Evolutionary conservation across 2,329 filamentous ascomycete species (phyloP).

Genomic region (Diaporthe sp.): DNA sequence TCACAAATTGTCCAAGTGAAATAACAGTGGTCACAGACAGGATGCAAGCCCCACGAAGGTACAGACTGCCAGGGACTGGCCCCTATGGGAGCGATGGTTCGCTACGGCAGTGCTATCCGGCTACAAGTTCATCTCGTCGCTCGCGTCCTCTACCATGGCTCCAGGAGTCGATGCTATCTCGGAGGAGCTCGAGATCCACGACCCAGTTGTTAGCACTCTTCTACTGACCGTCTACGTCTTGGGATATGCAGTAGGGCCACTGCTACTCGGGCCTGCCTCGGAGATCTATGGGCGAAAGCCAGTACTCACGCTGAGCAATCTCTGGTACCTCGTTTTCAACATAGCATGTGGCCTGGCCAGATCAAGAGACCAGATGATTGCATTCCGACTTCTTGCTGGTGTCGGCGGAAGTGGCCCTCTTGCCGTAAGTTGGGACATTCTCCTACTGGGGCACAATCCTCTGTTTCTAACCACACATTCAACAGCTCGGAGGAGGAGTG

Average conservation of each 20-base stretch:
- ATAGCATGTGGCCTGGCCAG: conserved; percentile 12
- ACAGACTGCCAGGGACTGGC: conserved; percentile 12
- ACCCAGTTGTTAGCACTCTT: background rate
- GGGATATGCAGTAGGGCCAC: conserved; percentile 20
- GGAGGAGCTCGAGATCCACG: background rate
- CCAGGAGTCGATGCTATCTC: conserved; percentile 5
- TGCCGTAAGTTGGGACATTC: background rate
- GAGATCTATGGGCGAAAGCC: conserved; percentile 17
- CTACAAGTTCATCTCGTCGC: conserved; percentile 23
- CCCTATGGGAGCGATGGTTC: conserved; percentile 16
- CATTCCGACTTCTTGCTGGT: background rate
- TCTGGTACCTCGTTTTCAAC: conserved; percentile 25
- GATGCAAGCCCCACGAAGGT: background rate
- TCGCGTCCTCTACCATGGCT: conserved; percentile 8
- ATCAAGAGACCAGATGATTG: conserved; percentile 12
- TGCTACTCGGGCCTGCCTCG: conserved; percentile 7
- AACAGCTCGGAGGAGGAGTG: conserved; percentile 4
- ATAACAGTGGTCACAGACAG: background rate
- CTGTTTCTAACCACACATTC: fast-evolving
- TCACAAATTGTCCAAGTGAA: no score
- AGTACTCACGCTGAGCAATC: conserved; percentile 6
- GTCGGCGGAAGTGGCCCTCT: conserved; percentile 17
- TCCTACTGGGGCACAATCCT: fast-evolving
- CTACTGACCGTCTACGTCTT: background rate
- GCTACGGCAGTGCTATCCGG: conserved; percentile 2